Conservation (phyloP, 2,329 filamentous ascomycete species). For the Keithomyces neogunnii region DNA sequence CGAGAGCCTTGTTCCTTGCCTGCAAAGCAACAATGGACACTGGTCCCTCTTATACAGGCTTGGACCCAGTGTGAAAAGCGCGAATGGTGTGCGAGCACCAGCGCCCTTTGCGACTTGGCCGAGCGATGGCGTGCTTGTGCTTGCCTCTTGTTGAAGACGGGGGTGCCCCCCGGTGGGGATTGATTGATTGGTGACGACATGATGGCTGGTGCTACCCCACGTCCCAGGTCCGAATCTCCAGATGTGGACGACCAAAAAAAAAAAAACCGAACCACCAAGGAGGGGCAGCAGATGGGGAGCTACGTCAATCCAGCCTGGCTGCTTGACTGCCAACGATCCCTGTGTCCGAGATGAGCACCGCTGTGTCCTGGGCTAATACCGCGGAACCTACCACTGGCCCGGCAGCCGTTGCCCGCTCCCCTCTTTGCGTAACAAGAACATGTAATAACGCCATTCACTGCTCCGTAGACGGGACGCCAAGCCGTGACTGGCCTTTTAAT, state of each 20-base stretch:
- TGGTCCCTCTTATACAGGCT: too few species aligned
- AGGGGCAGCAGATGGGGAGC: not conserved
- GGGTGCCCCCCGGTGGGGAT: too few species aligned
- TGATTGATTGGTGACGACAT: not conserved
- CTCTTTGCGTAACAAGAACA: constrained; percentile 1
- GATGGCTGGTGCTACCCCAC: not conserved
- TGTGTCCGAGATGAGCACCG: too few species aligned
- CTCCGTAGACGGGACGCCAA: not conserved
- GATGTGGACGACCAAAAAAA: not conserved
- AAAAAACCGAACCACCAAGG: not conserved
- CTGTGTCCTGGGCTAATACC: too few species aligned
- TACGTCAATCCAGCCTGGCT: too few species aligned
- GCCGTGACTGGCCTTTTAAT: too few species aligned
- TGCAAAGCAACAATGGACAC: too few species aligned
- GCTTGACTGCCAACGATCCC: too few species aligned
- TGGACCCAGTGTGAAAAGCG: not conserved
- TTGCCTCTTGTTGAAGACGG: too few species aligned
- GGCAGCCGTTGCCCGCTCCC: too few species aligned
- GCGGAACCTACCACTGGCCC: too few species aligned
- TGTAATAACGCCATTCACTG: constrained; percentile 7
- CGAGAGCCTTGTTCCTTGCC: too few species aligned
- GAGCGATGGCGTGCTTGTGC: constrained; percentile 8
- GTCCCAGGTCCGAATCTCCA: not conserved
- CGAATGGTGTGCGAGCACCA: not conserved
- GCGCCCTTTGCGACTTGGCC: not conserved